Evolutionary conservation across 352 stramenopile species (phyloP), one percentile per base, ranked within the genome.

Genomic region (Pythium dissimile): DNA sequence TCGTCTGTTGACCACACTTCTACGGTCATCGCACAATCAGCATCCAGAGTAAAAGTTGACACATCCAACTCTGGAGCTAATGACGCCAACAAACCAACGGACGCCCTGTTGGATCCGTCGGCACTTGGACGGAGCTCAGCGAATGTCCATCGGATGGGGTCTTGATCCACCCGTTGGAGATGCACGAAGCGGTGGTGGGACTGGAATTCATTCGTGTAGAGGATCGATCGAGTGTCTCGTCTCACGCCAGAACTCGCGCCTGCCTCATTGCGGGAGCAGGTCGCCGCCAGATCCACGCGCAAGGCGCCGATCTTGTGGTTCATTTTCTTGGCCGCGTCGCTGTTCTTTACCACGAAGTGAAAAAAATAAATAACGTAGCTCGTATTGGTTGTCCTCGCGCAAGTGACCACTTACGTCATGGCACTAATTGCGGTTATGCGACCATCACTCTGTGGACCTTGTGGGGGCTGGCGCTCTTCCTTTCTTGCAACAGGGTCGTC

Each of bases 401-500:
- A 13, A 42, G n/a, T n/a, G n/a, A n/a, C n/a, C n/a, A n/a, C n/a
- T n/a, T n/a, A 18, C 28, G 57, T 50, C 41, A 51, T 42, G 2
- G 0, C 15, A 26, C 26, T 15, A 8, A 16, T 34, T 27, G 26
- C 38, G 41, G 39, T 59, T 50, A 49, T 27, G 24, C 9, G 39
- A 59, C 51, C 51, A 59, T 59, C 51, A 59, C 41, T 59, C 51
- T 49, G n/a, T n/a, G n/a, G n/a, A n/a, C n/a, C n/a, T n/a, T n/a
- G n/a, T n/a, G n/a, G n/a, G n/a, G n/a, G n/a, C n/a, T 48, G 39
- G 51, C 35, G n/a, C n/a, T 26, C 5, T 32, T 39, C 44, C 44
- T n/a, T 52, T 39, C n/a, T 39, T n/a, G n/a, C n/a, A n/a, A n/a
- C n/a, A n/a, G n/a, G n/a, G n/a, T n/a, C n/a, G n/a, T n/a, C n/a